Evolutionary conservation across 2,329 filamentous ascomycete genomes (phyloP).

Genomic region (Fusarium sp.): DNA sequence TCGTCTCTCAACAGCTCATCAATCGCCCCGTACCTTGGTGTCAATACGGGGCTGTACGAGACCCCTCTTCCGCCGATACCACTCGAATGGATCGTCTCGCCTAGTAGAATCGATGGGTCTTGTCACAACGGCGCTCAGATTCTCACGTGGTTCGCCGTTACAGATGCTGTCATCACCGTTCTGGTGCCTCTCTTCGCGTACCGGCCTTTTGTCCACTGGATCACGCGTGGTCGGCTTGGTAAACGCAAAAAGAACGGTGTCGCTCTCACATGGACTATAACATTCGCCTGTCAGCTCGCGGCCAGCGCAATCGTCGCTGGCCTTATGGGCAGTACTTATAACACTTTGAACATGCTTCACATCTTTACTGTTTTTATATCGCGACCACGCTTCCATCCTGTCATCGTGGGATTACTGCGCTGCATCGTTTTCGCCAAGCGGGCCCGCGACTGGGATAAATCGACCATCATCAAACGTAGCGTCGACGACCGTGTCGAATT

Average conservation of each 20-base stretch:
- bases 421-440: conserved; percentile 27
- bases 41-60: conserved; percentile 33
- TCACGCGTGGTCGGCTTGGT: conserved; percentile 30
- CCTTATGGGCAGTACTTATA: conserved; percentile 36
- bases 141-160: conserved; percentile 35
- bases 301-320: conserved; percentile 40
- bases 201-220: conserved; percentile 33
- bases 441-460: conserved; percentile 31
- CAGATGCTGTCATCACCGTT: conserved; percentile 32
- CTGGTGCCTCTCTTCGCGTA: conserved; percentile 29
- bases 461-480: conserved; percentile 26
- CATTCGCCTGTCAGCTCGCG: conserved; percentile 30
- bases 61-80: conserved; percentile 33
- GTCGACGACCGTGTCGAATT: conserved; percentile 41
- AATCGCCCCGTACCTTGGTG: conserved; percentile 36
- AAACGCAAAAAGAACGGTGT: conserved; percentile 23
- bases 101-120: background rate
- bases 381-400: conserved; percentile 36
- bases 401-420: conserved; percentile 37
- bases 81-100: conserved; percentile 40
- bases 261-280: conserved; percentile 28
- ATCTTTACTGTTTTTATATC: conserved; percentile 40
- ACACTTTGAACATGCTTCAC: conserved; percentile 37
- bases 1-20: conserved; percentile 29
- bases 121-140: conserved; percentile 28